Evolutionary conservation across 1,284 basidiomycete species (phyloP), one percentile per base, ranked within the genome.

Genomic region (Cryptococcus wingfieldii): DNA sequence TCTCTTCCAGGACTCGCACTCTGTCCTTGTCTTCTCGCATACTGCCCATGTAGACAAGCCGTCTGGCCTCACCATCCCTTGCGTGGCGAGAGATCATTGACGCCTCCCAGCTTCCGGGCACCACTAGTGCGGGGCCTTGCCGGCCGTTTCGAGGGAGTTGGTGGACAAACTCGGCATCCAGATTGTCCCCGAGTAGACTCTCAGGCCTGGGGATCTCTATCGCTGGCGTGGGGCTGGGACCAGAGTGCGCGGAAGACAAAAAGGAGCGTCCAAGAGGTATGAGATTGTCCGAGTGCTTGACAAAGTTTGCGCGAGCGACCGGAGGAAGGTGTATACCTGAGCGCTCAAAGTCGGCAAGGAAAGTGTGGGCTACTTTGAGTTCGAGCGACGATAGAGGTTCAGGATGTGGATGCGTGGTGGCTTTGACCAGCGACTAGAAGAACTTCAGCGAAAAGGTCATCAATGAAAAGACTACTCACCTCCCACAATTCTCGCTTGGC

Each of bases 301-400:
- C 93, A 62, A 97, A 97, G 50, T 83, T 84, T 42, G 84, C 81
- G 28, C 94, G 83, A 64, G 89, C 81, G 2, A 81, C 79, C 0
- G 86, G 83, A 9, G 91, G 87, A 5, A 98, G 82, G 72, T 95
- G 84, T 64, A 98, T 96, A 0, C 91, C 95, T 7, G 91, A 96
- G 74, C 94, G 95, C 73, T 97, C 90, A 78, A 98, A 98, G 79
- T 98, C 95, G 50, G 88, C 83, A 82, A 92, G 87, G 77, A 98
- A 98, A 61, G 94, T 92, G 25, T 89, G 80, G 18, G 94, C 92
- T 2, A 95, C 92, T 68, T 89, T 86, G 50, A 62, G 42, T 66
- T 80, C 67, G 45, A 73, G 72, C 38, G 49, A 72, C 56, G 60
- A 77, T 50, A 66, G 62, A 27, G 61, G 75, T 37, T 59, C 60